Evolutionary conservation across 192 early-diverging fungal species (phyloP).

Genomic region (Backusella morwellensis): DNA sequence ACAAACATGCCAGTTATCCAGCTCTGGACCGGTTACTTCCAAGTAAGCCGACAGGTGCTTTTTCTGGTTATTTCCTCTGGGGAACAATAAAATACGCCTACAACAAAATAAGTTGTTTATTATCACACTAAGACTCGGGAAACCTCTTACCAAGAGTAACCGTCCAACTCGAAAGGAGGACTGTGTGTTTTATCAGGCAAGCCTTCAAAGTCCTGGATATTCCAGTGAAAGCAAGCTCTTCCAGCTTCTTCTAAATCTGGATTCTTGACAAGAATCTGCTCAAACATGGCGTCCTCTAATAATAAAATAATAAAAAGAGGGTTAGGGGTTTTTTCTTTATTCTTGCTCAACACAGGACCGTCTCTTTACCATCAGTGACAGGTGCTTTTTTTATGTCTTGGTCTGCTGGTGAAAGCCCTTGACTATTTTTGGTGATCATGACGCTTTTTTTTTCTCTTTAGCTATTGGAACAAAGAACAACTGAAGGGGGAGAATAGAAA

Average conservation of each 20-base stretch:
- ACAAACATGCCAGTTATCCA: conserved; percentile 73
- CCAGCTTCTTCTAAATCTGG: conserved; percentile 22
- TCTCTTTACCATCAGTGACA: neutral
- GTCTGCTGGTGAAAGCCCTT: neutral
- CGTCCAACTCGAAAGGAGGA: conserved; percentile 26
- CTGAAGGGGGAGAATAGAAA: neutral
- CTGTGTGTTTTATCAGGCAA: conserved; percentile 20
- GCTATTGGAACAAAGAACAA: neutral
- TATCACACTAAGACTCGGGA: neutral
- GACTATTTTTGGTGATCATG: neutral
- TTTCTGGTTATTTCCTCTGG: conserved; percentile 74
- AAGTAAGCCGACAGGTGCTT: conserved; percentile 82
- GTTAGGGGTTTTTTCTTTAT: no score
- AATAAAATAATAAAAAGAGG: neutral
- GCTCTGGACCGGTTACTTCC: conserved; percentile 76
- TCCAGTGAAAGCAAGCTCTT: conserved; percentile 21
- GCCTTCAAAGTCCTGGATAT: conserved; percentile 23
- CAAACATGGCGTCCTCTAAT: conserved; percentile 19
- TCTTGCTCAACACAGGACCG: no score
- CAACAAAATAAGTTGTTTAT: neutral
- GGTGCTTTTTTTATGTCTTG: neutral
- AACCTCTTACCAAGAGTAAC: conserved; percentile 24
- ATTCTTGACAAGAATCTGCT: conserved; percentile 16
- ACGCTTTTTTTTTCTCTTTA: neutral
- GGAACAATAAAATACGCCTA: conserved; percentile 75